Evolutionary conservation across 2,329 filamentous ascomycete genomes (phyloP).

Genomic region (Coniosporium tulheliwenetii): DNA sequence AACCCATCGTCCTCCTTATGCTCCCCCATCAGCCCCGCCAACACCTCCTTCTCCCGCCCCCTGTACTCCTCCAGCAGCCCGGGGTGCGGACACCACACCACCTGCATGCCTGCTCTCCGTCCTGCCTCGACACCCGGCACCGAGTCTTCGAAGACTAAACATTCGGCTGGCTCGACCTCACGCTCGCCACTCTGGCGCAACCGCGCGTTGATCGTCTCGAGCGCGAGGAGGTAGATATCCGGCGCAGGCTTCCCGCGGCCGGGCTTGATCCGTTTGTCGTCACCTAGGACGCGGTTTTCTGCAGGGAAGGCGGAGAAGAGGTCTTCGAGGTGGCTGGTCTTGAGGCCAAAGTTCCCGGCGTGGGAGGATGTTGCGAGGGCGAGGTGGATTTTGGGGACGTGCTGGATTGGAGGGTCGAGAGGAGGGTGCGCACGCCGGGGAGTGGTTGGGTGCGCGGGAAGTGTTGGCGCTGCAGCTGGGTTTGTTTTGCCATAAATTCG

Average conservation of each 20-base stretch:
- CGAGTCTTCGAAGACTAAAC: slow-evolving; percentile 90
- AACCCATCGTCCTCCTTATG: slow-evolving; percentile 38
- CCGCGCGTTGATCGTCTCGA: slow-evolving; percentile 69
- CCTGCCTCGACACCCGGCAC: slow-evolving; percentile 88
- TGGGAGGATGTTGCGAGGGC: slow-evolving; percentile 77
- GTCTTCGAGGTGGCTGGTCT: slow-evolving; percentile 43
- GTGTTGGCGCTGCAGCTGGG: slow-evolving; percentile 48
- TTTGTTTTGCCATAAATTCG: slow-evolving; percentile 47
- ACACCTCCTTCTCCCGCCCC: slow-evolving; percentile 62
- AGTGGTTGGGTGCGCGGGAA: slow-evolving; percentile 66
- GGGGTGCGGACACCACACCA: slow-evolving; percentile 80
- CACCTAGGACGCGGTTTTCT: slow-evolving; percentile 65
- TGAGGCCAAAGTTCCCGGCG: slow-evolving; percentile 56
- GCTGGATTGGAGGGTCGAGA: slow-evolving; percentile 43
- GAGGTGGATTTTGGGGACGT: slow-evolving; percentile 44
- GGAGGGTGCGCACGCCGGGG: slow-evolving; percentile 58
- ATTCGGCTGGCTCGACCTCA: slow-evolving; percentile 65
- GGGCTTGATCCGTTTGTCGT: slow-evolving; percentile 59
- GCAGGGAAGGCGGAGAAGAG: slow-evolving; percentile 46
- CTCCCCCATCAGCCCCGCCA: slow-evolving; percentile 68
- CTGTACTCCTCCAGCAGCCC: slow-evolving; percentile 60
- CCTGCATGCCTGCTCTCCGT: slow-evolving; percentile 82
- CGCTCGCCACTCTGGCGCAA: slow-evolving; percentile 41
- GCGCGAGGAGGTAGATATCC: slow-evolving; percentile 81
- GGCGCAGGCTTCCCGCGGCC: slow-evolving; percentile 89